Percentiles rank a stretch among this genome's conserved stretches.
Conservation (phyloP, 371 early-diverging fungal species). For the Mortierella sp. region DNA sequence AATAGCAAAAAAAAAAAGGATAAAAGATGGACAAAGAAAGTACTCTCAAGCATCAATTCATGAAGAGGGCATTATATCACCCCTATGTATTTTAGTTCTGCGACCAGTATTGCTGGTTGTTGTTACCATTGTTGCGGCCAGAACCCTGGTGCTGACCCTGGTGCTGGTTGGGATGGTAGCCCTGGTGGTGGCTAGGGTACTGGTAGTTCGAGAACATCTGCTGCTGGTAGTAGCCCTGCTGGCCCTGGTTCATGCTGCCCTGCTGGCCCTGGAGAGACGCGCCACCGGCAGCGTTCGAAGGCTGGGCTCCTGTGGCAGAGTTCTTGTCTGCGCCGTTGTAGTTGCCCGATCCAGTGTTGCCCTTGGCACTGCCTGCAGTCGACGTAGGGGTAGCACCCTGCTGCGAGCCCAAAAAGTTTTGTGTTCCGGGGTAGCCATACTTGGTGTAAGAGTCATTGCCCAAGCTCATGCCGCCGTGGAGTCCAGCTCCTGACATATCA, state of each 20-base stretch:
- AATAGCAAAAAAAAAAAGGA: neutral
- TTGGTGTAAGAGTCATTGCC: conserved; percentile 47
- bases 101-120: conserved; percentile 51
- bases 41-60: neutral
- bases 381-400: conserved; percentile 30
- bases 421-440: conserved; percentile 49
- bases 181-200: conserved; percentile 51
- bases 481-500: conserved; percentile 49
- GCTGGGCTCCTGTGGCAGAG: conserved; percentile 25
- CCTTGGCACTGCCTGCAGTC: conserved; percentile 29
- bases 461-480: conserved; percentile 43
- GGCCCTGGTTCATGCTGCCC: conserved; percentile 28
- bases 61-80: conserved; percentile 1
- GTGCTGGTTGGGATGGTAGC: conserved; percentile 47
- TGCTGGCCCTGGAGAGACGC: conserved; percentile 49
- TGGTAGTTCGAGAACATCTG: conserved; percentile 57
- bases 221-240: conserved; percentile 55
- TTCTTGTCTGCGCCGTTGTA: conserved; percentile 42
- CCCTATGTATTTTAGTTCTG: conserved; percentile 24
- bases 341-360: conserved; percentile 21
- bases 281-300: conserved; percentile 26
- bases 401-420: conserved; percentile 45
- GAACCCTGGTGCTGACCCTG: conserved; percentile 51
- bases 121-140: conserved; percentile 33
- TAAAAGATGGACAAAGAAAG: neutral